Evolutionary conservation across 2,329 filamentous ascomycete species (phyloP).

Genomic region (Pyrenochaeta sp.): DNA sequence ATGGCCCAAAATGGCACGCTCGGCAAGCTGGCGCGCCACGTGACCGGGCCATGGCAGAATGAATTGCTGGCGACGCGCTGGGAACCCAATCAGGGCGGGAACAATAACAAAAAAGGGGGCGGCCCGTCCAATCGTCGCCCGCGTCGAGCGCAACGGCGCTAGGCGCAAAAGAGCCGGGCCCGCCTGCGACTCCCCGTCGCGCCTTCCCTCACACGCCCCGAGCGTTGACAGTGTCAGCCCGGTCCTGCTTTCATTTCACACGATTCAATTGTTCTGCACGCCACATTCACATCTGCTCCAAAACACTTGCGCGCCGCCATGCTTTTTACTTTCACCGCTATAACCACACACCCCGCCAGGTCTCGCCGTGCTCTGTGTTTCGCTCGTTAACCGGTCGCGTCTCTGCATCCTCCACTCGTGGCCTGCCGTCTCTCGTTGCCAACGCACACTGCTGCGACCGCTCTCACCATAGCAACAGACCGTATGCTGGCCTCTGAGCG

Average conservation of each 20-base stretch:
- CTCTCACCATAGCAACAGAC: conserved; percentile 51
- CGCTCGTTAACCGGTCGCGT: conserved; percentile 24
- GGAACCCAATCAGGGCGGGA: background rate
- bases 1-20: conserved; percentile 8
- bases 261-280: conserved; percentile 27
- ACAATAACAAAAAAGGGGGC: conserved; percentile 40
- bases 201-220: conserved; percentile 34
- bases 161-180: conserved; percentile 24
- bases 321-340: conserved; percentile 31
- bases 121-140: conserved; percentile 31
- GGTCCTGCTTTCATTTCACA: conserved; percentile 40
- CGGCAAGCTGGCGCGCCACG: conserved; percentile 31
- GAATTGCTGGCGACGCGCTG: background rate
- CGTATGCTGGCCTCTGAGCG: conserved; percentile 41
- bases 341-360: conserved; percentile 15
- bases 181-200: conserved; percentile 26
- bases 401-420: conserved; percentile 22
- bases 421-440: conserved; percentile 33
- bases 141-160: conserved; percentile 8
- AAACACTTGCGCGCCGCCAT: conserved; percentile 25
- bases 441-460: conserved; percentile 49
- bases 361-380: conserved; percentile 19
- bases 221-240: conserved; percentile 36
- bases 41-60: conserved; percentile 10
- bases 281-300: conserved; percentile 22